phyloP scores from a whole-genome alignment of 257 asterid species.

The Nemophila menziesii region DNA sequence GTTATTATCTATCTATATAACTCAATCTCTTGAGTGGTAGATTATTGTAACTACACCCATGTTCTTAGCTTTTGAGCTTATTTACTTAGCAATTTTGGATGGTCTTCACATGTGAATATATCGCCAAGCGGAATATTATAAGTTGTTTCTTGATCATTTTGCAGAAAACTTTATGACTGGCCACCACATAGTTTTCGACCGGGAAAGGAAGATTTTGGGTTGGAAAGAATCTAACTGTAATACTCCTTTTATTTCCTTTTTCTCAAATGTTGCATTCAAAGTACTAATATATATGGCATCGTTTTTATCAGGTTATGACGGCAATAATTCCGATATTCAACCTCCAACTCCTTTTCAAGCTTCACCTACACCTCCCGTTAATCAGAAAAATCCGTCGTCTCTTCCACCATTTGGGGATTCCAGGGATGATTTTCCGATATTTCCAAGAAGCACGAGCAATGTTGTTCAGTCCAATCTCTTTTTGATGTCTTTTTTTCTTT shows the following conservation, averaged over 20 bases:
- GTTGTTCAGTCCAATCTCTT: too few relatives aligned
- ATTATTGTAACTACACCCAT: too few relatives aligned
- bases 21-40: too few relatives aligned
- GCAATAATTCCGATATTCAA: neutral
- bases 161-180: slow-evolving; percentile 95
- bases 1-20: too few relatives aligned
- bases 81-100: too few relatives aligned
- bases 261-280: neutral
- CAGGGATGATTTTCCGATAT: too few relatives aligned
- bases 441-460: too few relatives aligned
- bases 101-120: too few relatives aligned
- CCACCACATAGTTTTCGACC: slow-evolving; percentile 64
- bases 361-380: slow-evolving; percentile 11
- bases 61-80: too few relatives aligned
- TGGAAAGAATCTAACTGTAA: slow-evolving; percentile 76
- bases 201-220: slow-evolving; percentile 83
- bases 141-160: slow-evolving; percentile 1
- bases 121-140: too few relatives aligned
- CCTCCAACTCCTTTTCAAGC: slow-evolving; percentile 30
- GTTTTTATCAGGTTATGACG: slow-evolving; percentile 41
- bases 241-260: slow-evolving; percentile 10
- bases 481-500: too few relatives aligned
- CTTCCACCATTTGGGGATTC: too few relatives aligned
- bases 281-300: neutral
- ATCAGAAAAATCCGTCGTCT: slow-evolving; percentile 6